A percentile compares a stretch with the other conserved stretches of the same genome.
phyloP scores from a whole-genome alignment of 768 basidiomycete species.

The Termitomyces sp. region DNA sequence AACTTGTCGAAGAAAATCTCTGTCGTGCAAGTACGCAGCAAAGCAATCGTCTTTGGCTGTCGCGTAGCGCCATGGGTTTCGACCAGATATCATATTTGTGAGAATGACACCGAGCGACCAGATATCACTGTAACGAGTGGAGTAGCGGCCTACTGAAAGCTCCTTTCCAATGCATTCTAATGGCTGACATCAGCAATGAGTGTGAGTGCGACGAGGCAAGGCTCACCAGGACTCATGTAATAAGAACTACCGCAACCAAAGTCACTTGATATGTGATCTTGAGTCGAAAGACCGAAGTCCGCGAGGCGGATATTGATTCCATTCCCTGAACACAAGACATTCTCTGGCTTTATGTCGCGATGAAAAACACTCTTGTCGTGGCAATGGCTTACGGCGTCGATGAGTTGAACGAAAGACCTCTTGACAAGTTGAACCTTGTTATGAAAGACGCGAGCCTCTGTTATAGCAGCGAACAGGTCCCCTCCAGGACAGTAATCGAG shows the following conservation, averaged over 20 bases:
- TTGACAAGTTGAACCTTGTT: conserved; percentile 61
- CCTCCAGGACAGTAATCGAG: conserved; percentile 54
- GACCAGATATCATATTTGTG: conserved; percentile 74
- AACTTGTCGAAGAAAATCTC: conserved; percentile 56
- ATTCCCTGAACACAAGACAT: conserved; percentile 55
- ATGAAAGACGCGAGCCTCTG: conserved; percentile 44
- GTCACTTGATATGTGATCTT: conserved; percentile 36
- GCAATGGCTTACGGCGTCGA: conserved; percentile 75
- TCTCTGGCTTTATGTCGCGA: conserved; percentile 87
- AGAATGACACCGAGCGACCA: conserved; percentile 81
- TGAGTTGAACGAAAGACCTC: conserved; percentile 67
- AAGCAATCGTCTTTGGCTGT: conserved; percentile 64
- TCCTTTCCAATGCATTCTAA: conserved; percentile 53
- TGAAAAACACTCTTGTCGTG: conserved; percentile 72
- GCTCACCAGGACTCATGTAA: conserved; percentile 70
- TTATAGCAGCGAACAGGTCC: conserved; percentile 72
- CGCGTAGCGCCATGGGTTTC: conserved; percentile 76
- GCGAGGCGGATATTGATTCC: conserved; percentile 56
- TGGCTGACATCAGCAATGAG: conserved; percentile 4
- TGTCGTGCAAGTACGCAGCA: conserved; percentile 55
- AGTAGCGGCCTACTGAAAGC: conserved; percentile 41
- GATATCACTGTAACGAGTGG: conserved; percentile 60
- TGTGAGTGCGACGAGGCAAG: background rate
- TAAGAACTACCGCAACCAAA: conserved; percentile 55
- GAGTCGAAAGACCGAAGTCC: conserved; percentile 74